Evolutionary conservation across 2,329 filamentous ascomycete species (phyloP).

Genomic region (Whalleya microplaca): DNA sequence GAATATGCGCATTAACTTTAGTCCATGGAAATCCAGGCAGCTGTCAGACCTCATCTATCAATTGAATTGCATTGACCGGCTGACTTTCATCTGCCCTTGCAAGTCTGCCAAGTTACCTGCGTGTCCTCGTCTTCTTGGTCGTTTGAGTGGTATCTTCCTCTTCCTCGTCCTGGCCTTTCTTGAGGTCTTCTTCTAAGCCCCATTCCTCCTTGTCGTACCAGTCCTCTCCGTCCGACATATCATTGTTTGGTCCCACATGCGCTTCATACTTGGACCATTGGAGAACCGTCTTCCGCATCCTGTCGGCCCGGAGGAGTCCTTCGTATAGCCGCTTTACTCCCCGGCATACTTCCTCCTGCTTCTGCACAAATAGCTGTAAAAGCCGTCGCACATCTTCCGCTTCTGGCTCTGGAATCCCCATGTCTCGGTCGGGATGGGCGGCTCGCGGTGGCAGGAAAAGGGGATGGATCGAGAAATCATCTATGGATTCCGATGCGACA

Average conservation of each 20-base stretch:
- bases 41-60: neutral
- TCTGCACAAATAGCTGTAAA: conserved; percentile 78
- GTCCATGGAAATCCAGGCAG: too few species aligned
- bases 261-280: conserved; percentile 80
- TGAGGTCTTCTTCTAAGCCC: conserved; percentile 72
- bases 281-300: conserved; percentile 71
- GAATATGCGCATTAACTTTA: too few species aligned
- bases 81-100: neutral
- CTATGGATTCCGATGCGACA: conserved; percentile 47
- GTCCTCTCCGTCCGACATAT: conserved; percentile 87
- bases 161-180: conserved; percentile 82
- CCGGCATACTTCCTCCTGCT: conserved; percentile 82
- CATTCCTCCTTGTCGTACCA: conserved; percentile 87
- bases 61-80: neutral
- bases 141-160: conserved; percentile 70
- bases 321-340: conserved; percentile 69
- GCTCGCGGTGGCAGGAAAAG: conserved; percentile 70
- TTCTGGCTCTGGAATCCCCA: conserved; percentile 72
- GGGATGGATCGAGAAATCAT: conserved; percentile 68
- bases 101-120: conserved; percentile 43
- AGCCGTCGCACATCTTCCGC: conserved; percentile 78
- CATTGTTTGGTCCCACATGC: conserved; percentile 66
- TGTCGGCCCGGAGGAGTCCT: conserved; percentile 73
- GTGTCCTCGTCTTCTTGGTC: conserved; percentile 64
- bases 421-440: conserved; percentile 68